These are phyloP conservation scores for Acrocalymma vagum DNA, from an alignment of 2,329 filamentous ascomycete genomes.

Conservation along the genomic window DNA sequence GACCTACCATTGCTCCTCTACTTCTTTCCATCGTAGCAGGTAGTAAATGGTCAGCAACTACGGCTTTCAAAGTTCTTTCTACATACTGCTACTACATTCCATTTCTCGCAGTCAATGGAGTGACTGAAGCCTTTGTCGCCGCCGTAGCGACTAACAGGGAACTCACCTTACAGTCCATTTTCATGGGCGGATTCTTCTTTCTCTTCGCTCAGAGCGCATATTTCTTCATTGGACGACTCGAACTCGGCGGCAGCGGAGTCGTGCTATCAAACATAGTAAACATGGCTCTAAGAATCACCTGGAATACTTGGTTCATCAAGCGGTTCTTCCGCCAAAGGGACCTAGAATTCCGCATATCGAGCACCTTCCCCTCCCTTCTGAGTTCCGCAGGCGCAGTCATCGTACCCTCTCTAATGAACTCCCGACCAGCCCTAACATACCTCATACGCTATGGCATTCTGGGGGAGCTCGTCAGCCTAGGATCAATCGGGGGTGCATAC, in stretches of 20 bases:
- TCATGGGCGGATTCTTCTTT: slow-evolving; percentile 84
- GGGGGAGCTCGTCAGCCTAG: slow-evolving; percentile 52
- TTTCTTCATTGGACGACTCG: slow-evolving; percentile 73
- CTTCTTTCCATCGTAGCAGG: slow-evolving; percentile 81
- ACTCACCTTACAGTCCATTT: slow-evolving; percentile 78
- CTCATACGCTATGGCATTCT: slow-evolving; percentile 48
- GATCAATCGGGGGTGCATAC: slow-evolving; percentile 45
- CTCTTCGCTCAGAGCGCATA: slow-evolving; percentile 80
- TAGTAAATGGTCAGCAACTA: slow-evolving; percentile 75
- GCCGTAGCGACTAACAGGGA: slow-evolving; percentile 80
- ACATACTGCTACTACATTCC: slow-evolving; percentile 94
- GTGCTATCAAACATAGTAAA: slow-evolving; percentile 90
- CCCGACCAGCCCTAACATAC: slow-evolving; percentile 27
- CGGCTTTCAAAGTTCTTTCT: slow-evolving; percentile 76
- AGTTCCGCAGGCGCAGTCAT: slow-evolving; percentile 49
- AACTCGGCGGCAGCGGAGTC: slow-evolving; percentile 79
- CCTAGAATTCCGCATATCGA: slow-evolving; percentile 24
- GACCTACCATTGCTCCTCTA: slow-evolving; percentile 77
- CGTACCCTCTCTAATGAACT: slow-evolving; percentile 47
- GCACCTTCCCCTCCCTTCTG: slow-evolving; percentile 27
- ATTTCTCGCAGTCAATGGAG: slow-evolving; percentile 88
- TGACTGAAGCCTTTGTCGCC: slow-evolving; percentile 91
- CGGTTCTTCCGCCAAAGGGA: slow-evolving; percentile 37
- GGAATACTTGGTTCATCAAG: slow-evolving; percentile 78
- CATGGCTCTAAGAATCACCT: slow-evolving; percentile 84